Conservation (phyloP, 2,329 filamentous ascomycete species). For the Claviceps pusilla region DNA sequence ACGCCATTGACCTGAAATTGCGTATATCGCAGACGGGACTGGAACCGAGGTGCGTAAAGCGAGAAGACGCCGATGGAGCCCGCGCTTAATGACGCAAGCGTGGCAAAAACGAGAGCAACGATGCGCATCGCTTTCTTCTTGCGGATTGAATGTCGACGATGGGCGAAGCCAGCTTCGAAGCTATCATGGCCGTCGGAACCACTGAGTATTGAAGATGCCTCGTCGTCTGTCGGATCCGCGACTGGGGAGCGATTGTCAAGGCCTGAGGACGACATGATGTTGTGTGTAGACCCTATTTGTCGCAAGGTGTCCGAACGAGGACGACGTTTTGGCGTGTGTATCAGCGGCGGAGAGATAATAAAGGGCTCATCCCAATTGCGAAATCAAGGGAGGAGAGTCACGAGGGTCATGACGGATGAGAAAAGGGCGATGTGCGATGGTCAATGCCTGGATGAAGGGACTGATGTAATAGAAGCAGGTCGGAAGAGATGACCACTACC, state of each 20-base stretch:
- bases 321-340: background rate
- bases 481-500: background rate
- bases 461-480: background rate
- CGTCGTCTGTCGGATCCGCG: background rate
- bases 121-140: slow-evolving; percentile 23
- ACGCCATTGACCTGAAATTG: slow-evolving; percentile 88
- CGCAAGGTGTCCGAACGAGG: background rate
- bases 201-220: slow-evolving; percentile 2
- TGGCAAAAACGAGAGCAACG: slow-evolving; percentile 38
- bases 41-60: slow-evolving; percentile 82
- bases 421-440: background rate
- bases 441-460: background rate
- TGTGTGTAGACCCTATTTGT: background rate
- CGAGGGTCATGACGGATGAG: background rate
- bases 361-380: background rate
- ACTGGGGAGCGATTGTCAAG: slow-evolving; percentile 2
- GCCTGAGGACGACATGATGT: slow-evolving; percentile 3
- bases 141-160: slow-evolving; percentile 11
- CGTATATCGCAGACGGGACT: slow-evolving; percentile 70
- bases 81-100: slow-evolving; percentile 55
- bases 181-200: slow-evolving; percentile 4
- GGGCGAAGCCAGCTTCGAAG: slow-evolving; percentile 8
- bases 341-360: background rate
- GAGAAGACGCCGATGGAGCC: slow-evolving; percentile 90
- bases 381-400: background rate